Base-by-base conservation (phyloP, 2,329 filamentous ascomycete genomes). In the Trichoderma cornu-damae region DNA sequence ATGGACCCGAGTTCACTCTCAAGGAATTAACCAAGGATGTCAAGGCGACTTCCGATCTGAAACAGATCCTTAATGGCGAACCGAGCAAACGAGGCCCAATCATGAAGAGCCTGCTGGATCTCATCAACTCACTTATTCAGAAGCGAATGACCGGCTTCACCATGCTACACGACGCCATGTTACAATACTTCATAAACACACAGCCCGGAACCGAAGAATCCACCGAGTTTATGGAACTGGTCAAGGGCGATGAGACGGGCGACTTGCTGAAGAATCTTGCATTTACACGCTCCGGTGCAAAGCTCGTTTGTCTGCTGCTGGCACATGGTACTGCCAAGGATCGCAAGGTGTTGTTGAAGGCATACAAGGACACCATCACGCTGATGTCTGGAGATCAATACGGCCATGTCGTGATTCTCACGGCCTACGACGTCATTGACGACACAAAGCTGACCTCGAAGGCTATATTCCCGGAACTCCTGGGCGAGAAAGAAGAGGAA, bases 61-160 rank as follows among this genome's bases (percentile, higher is more conserved):
- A 83, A 37, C 74, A 82, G 61, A 94, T 99, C 52, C 74, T 99
- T 35, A 81, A 84, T 60, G 79, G 83, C 51, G 83, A 87, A 50
- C 90, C 93, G 1, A 90, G 91, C 75, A 97, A 97, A 79, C 84
- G 90, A 61, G 84, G 82, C 12, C 85, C 90, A 0, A 92, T 96
- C 63, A 89, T 97, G 86, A 87, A 87, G 69, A 88, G 89, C 68
- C 78, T 97, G 55, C 81, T 87, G 62, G 88, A 90, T 64, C 83
- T 96, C 75, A 94, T 96, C 77, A 96, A 96, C 73, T 85, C 88
- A 61, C 82, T 99, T 40, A 82, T 97, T 47, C 92, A 99, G 74
- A 99, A 99, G 82, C 94, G 94, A 75, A 86, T 94, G 75, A 95
- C 90, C 1, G 93, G 90, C 8, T 97, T 99, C 74, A 97, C 93